A percentile compares a stretch with the other conserved stretches of the same genome.
Evolutionary conservation across 495 filamentous ascomycete genomes (phyloP).

Genomic region (Podospora tetraspora): DNA sequence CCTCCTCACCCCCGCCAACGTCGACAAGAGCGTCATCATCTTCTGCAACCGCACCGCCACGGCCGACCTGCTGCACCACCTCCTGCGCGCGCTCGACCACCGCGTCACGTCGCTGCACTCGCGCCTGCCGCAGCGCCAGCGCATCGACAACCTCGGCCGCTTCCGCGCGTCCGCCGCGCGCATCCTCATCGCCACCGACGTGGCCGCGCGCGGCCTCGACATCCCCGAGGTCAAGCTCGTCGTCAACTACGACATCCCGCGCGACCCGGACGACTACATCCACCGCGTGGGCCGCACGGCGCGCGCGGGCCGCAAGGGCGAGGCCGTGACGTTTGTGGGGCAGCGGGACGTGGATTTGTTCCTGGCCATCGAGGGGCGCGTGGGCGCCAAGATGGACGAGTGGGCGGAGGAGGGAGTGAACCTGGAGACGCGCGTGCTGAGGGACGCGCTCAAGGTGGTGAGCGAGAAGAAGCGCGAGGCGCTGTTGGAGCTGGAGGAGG

Average conservation of each 20-base stretch:
- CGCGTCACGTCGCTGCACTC: slow-evolving; percentile 89
- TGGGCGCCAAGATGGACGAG: slow-evolving; percentile 71
- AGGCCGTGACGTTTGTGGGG: slow-evolving; percentile 82
- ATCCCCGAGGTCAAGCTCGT: slow-evolving; percentile 89
- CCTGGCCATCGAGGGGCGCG: slow-evolving; percentile 77
- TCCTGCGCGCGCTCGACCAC: slow-evolving; percentile 77
- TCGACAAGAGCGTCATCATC: slow-evolving; percentile 71
- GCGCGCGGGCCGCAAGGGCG: slow-evolving; percentile 75
- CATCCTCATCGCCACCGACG: slow-evolving; percentile 90
- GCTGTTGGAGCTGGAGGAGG: slow-evolving; percentile 82
- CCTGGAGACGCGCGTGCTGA: slow-evolving; percentile 76
- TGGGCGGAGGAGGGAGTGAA: slow-evolving; percentile 87
- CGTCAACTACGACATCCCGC: slow-evolving; percentile 90
- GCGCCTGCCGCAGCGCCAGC: slow-evolving; percentile 71
- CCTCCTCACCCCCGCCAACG: slow-evolving; percentile 71
- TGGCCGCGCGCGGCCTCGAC: slow-evolving; percentile 92
- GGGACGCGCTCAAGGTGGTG: slow-evolving; percentile 79
- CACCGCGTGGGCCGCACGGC: slow-evolving; percentile 95
- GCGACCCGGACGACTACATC: slow-evolving; percentile 95
- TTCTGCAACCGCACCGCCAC: slow-evolving; percentile 93
- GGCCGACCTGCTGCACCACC: slow-evolving; percentile 79
- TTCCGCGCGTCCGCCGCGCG: slow-evolving; percentile 90
- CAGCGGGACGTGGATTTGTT: slow-evolving; percentile 87
- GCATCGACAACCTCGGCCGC: slow-evolving; percentile 78
- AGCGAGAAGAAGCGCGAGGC: slow-evolving; percentile 90